phyloP scores from a whole-genome alignment of 805 yeast genomes.

The Starmerella bombi region DNA sequence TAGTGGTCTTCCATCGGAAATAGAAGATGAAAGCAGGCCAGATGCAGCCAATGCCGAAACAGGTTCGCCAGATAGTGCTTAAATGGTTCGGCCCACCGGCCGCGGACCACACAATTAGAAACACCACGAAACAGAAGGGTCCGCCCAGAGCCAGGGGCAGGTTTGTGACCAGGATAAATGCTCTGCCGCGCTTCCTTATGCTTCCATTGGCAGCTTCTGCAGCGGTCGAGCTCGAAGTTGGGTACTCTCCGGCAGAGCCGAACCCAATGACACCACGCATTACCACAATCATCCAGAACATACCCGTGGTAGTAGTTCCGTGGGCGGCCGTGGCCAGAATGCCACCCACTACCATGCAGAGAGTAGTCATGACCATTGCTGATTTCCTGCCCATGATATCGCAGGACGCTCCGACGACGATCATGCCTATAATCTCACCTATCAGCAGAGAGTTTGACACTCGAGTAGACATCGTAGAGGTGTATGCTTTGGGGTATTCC shows the following conservation, averaged over 20 bases:
- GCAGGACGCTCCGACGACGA: slow-evolving; percentile 48
- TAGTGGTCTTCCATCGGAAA: slow-evolving; percentile 57
- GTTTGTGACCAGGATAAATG: slow-evolving; percentile 53
- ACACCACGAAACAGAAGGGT: slow-evolving; percentile 54
- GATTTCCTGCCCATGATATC: slow-evolving; percentile 54
- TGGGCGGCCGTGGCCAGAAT: slow-evolving; percentile 57
- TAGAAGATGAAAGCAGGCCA: slow-evolving; percentile 62
- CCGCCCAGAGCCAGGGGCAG: slow-evolving; percentile 63
- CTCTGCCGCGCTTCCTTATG: slow-evolving; percentile 46
- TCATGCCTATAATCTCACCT: slow-evolving; percentile 60
- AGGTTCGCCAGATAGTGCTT: slow-evolving; percentile 52
- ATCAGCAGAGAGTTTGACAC: slow-evolving; percentile 59
- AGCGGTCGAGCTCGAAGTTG: slow-evolving; percentile 52
- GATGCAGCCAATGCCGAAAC: slow-evolving; percentile 61
- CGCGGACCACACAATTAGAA: slow-evolving; percentile 51
- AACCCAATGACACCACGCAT: slow-evolving; percentile 62
- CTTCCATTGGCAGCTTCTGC: slow-evolving; percentile 61
- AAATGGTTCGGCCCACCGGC: slow-evolving; percentile 32
- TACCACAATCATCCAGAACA: slow-evolving; percentile 64
- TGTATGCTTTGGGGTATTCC: slow-evolving; percentile 35
- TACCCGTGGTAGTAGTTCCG: slow-evolving; percentile 42
- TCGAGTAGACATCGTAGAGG: slow-evolving; percentile 40
- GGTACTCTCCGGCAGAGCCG: slow-evolving; percentile 68
- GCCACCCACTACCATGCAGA: slow-evolving; percentile 50
- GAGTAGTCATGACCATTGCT: slow-evolving; percentile 54